A percentile compares a stretch with the other conserved stretches of the same genome.
Conservation (phyloP, 345 rosid genomes). For the Combretum micranthum region DNA sequence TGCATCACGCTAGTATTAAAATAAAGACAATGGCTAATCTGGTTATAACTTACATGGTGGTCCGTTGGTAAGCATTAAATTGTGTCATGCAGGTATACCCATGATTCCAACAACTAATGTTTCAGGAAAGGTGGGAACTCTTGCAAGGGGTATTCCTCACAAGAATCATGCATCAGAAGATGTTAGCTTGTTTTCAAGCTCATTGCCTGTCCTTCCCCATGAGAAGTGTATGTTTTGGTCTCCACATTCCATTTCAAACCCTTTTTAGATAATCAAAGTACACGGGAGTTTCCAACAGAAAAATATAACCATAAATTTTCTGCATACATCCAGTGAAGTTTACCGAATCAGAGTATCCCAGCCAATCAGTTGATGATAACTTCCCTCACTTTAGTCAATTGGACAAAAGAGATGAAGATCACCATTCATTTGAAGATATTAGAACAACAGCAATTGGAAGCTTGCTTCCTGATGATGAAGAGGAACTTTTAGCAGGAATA, state of each 20-base stretch:
- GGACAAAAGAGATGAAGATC: constrained; percentile 31
- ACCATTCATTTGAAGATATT: constrained; percentile 42
- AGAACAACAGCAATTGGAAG: constrained; percentile 41
- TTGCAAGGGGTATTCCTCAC: constrained; percentile 41
- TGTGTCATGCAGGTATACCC: constrained; percentile 22
- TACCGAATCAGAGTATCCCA: constrained; percentile 33
- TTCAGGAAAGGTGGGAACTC: constrained; percentile 23
- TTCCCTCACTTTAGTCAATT: constrained; percentile 36
- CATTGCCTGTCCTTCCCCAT: constrained; percentile 76
- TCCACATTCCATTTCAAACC: neutral
- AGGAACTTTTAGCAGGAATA: constrained; percentile 83
- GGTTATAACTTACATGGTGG: neutral
- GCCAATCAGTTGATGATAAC: constrained; percentile 42
- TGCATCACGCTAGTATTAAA: no score
- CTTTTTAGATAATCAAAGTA: neutral
- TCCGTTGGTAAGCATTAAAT: constrained; percentile 1
- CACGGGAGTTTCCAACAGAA: neutral
- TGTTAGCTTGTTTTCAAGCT: constrained; percentile 73
- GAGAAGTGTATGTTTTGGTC: constrained; percentile 46
- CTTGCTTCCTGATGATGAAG: constrained; percentile 75
- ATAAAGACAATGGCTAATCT: neutral
- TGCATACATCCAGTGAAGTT: constrained; percentile 52
- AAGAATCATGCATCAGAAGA: constrained; percentile 44
- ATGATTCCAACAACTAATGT: constrained; percentile 20
- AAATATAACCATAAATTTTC: constrained; percentile 9